Evolutionary conservation across 2,329 filamentous ascomycete species (phyloP).

Genomic region (Calonectria pteridis): DNA sequence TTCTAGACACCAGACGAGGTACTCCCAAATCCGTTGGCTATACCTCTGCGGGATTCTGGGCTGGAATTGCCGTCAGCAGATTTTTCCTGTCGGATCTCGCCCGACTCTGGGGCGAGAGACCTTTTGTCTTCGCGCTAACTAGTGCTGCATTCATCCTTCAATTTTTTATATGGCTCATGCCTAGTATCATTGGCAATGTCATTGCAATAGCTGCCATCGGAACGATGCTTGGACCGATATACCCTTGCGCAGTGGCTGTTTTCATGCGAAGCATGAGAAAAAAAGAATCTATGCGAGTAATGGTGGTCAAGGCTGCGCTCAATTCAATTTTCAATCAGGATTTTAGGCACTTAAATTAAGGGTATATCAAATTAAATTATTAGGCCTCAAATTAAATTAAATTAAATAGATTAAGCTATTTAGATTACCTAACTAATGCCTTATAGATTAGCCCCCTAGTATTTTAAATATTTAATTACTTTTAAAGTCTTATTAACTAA

Average conservation of each 20-base stretch:
- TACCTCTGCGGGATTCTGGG: slow-evolving; percentile 79
- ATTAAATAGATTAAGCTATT: no score
- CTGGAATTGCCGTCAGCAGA: slow-evolving; percentile 80
- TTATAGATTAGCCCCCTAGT: no score
- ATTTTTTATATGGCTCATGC: slow-evolving; percentile 81
- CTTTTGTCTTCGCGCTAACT: slow-evolving; percentile 73
- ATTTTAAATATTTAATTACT: no score
- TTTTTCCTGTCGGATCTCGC: slow-evolving; percentile 77
- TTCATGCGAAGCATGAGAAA: slow-evolving; percentile 71
- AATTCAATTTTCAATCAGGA: no score
- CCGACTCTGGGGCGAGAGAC: slow-evolving; percentile 76
- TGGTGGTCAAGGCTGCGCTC: not conserved
- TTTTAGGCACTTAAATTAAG: no score
- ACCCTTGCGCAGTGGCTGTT: slow-evolving; percentile 77
- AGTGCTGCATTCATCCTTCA: slow-evolving; percentile 75
- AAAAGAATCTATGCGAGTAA: slow-evolving; percentile 70
- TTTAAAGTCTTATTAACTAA: no score
- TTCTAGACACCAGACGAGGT: slow-evolving; percentile 79
- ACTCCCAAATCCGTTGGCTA: slow-evolving; percentile 80
- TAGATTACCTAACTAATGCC: no score
- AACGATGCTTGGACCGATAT: slow-evolving; percentile 81
- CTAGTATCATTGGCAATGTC: slow-evolving; percentile 77
- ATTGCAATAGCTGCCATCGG: slow-evolving; percentile 78
- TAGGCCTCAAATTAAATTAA: no score
- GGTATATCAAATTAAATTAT: no score